phyloP scores from a whole-genome alignment of 1,284 basidiomycete species.

The Tilletia walkeri region DNA sequence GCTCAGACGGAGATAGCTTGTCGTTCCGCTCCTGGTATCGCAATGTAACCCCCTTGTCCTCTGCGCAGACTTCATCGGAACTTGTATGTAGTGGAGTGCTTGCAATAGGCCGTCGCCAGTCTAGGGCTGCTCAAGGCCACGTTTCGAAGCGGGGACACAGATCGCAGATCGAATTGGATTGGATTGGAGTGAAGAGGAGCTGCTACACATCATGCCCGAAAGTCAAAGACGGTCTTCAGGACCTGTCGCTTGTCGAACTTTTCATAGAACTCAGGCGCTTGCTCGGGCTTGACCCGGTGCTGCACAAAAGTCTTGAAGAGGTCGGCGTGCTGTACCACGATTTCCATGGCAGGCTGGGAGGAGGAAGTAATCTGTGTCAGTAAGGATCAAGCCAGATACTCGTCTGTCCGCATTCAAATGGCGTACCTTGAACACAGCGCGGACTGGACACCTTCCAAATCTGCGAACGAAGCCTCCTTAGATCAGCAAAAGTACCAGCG shows the following conservation, averaged over 20 bases:
- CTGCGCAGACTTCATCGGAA: too few species aligned
- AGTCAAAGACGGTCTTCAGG: slow-evolving; percentile 25
- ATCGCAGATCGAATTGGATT: too few species aligned
- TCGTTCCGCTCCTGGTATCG: too few species aligned
- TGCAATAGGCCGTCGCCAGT: too few species aligned
- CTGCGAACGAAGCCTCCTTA: slow-evolving; percentile 62
- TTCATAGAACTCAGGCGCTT: slow-evolving; percentile 50
- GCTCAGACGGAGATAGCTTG: too few species aligned
- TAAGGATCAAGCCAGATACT: neutral
- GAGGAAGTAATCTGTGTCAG: neutral
- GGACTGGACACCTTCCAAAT: slow-evolving; percentile 78
- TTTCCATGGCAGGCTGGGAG: slow-evolving; percentile 35
- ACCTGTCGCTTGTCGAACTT: slow-evolving; percentile 41
- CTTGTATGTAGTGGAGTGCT: too few species aligned
- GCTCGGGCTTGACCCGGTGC: slow-evolving; percentile 41
- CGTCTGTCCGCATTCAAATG: too few species aligned
- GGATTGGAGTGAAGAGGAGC: too few species aligned
- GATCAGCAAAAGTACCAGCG: neutral
- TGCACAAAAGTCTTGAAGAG: slow-evolving; percentile 50
- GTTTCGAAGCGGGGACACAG: too few species aligned
- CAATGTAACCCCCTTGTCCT: too few species aligned
- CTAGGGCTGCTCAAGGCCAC: too few species aligned
- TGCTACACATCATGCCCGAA: neutral
- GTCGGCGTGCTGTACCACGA: slow-evolving; percentile 42
- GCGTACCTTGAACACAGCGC: slow-evolving; percentile 37